phyloP scores from a whole-genome alignment of 257 asterid species.

The Pogostemon cablin region DNA sequence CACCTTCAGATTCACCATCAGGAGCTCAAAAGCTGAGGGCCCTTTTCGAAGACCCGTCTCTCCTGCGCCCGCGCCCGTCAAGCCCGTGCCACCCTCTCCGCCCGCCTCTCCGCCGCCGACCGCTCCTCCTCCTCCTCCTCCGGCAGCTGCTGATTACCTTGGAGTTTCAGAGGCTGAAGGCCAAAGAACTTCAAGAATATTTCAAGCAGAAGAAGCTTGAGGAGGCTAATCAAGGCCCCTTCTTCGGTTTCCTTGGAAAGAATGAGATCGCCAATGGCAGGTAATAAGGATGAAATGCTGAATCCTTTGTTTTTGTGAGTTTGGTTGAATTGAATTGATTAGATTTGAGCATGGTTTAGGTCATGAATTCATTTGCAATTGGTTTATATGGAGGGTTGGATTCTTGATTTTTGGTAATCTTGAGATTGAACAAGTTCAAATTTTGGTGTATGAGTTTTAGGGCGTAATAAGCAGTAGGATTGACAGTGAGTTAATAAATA shows the following conservation, averaged over 20 bases:
- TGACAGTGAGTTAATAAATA: neutral
- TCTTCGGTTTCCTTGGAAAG: conserved; percentile 87
- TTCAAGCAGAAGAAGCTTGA: conserved; percentile 92
- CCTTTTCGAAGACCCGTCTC: conserved; percentile 89
- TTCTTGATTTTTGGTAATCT: neutral
- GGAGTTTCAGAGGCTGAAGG: conserved; percentile 97
- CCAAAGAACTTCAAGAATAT: conserved; percentile 89
- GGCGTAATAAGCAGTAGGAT: neutral
- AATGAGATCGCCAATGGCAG: conserved; percentile 96
- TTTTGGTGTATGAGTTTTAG: neutral
- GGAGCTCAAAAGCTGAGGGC: conserved; percentile 83
- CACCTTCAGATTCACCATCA: conserved; percentile 57
- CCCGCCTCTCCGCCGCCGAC: conserved; percentile 36
- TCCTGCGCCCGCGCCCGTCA: conserved; percentile 76
- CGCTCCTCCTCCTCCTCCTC: conserved; percentile 49
- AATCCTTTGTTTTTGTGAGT: neutral
- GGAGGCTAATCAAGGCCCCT: conserved; percentile 84
- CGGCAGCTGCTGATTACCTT: conserved; percentile 57
- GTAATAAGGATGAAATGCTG: conserved; percentile 37
- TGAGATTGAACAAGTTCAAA: neutral
- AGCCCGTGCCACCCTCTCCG: conserved; percentile 72
- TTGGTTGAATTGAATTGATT: neutral
- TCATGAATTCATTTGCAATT: conserved; percentile 13
- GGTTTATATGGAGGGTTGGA: neutral
- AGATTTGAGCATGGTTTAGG: conserved; percentile 45